Conservation (phyloP, 305 asterid species). For the Fraxinus latifolia region DNA sequence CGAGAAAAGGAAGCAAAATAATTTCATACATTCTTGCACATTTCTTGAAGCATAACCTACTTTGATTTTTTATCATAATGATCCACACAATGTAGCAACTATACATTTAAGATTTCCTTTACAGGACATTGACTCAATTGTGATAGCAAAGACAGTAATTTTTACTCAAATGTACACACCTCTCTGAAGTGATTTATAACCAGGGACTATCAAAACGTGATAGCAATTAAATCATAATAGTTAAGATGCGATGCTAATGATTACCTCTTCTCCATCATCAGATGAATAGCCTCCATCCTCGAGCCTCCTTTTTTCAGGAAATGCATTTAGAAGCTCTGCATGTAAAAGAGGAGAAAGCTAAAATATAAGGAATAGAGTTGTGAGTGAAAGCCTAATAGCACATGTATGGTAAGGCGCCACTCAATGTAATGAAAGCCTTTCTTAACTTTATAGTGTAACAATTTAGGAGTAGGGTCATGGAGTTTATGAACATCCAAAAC, state of each 20-base stretch:
- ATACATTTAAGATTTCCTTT: not conserved
- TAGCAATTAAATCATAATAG: not conserved
- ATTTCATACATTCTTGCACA: not conserved
- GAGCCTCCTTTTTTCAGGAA: conserved; percentile 68
- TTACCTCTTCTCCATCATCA: conserved; percentile 60
- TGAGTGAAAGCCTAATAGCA: not conserved
- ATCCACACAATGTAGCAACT: not conserved
- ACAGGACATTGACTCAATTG: not conserved
- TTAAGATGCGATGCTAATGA: not conserved
- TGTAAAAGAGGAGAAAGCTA: not conserved
- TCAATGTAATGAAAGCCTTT: not conserved
- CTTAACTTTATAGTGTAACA: conserved; percentile 16
- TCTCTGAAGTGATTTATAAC: not conserved
- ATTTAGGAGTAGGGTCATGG: not conserved
- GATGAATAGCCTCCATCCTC: conserved; percentile 81
- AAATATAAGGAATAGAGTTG: not conserved
- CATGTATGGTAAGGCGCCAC: not conserved
- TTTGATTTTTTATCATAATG: not conserved
- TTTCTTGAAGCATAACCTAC: not conserved
- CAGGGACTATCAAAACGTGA: not conserved
- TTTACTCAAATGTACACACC: not conserved
- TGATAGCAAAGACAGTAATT: not conserved
- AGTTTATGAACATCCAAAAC: not conserved
- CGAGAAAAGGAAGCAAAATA: not conserved
- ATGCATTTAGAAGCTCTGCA: conserved; percentile 73